These are phyloP conservation scores for Monosporascus cannonballus DNA, from an alignment of 2,329 filamentous ascomycete genomes.

Conservation along the genomic window DNA sequence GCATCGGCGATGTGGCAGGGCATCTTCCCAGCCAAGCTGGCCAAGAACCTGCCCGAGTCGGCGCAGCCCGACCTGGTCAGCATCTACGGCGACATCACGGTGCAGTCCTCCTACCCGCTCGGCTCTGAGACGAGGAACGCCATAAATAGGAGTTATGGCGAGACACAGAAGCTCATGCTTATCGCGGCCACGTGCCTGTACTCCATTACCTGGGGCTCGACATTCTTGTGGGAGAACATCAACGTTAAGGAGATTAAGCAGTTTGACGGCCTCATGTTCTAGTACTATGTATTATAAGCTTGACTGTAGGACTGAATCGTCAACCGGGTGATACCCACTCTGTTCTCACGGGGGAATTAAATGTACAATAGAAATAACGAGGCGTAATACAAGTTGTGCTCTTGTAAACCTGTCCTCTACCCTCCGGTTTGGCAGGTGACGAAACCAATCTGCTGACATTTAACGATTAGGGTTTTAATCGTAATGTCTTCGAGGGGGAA, in stretches of 20 bases:
- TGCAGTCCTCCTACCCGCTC: conserved; percentile 45
- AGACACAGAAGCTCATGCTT: conserved; percentile 37
- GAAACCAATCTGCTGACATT: too few species aligned
- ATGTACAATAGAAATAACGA: too few species aligned
- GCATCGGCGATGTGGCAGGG: conserved; percentile 56
- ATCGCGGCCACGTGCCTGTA: conserved; percentile 29
- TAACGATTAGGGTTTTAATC: too few species aligned
- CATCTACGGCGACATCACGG: conserved; percentile 46
- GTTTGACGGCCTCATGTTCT: conserved; percentile 22
- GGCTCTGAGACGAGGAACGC: conserved; percentile 43
- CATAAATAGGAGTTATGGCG: conserved; percentile 49
- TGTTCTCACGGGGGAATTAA: too few species aligned
- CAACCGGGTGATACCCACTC: not conserved
- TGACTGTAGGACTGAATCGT: not conserved
- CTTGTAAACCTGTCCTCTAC: too few species aligned
- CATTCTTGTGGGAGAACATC: conserved; percentile 35
- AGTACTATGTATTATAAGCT: not conserved
- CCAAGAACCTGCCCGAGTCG: conserved; percentile 39
- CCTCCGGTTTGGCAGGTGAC: too few species aligned
- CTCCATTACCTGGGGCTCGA: conserved; percentile 31
- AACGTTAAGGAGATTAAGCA: conserved; percentile 32
- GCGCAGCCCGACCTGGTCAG: conserved; percentile 29
- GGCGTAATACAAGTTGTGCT: too few species aligned
- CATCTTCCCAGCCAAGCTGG: conserved; percentile 45
- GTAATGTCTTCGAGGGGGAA: too few species aligned